phyloP scores from a whole-genome alignment of 176 grass and related monocot species.

The Triticum timopheevii region DNA sequence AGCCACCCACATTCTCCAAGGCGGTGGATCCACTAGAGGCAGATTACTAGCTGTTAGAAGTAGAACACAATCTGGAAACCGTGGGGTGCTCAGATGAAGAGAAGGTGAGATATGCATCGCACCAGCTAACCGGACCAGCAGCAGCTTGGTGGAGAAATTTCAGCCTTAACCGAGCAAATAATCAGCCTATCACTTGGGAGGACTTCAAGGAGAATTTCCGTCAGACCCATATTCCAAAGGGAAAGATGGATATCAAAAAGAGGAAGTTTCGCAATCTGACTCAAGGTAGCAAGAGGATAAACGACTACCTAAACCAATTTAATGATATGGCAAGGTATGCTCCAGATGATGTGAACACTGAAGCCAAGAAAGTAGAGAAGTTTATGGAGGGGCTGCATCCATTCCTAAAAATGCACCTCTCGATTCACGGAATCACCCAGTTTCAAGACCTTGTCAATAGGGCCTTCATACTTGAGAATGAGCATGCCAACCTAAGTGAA shows the following conservation, averaged over 20 bases:
- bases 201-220: not conserved
- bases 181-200: not conserved
- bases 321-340: not conserved
- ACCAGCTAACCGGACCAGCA: not conserved
- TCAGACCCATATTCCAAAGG: not conserved
- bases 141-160: not conserved
- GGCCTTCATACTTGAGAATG: too few species aligned
- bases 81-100: not conserved
- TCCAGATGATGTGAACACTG: too few species aligned
- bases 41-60: not conserved
- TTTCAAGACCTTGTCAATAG: not conserved
- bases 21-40: not conserved
- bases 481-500: too few species aligned
- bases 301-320: not conserved
- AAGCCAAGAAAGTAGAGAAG: not conserved
- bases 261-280: not conserved
- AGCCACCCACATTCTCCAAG: too few species aligned
- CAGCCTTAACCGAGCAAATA: not conserved
- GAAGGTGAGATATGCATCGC: not conserved
- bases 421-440: not conserved
- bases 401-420: not conserved
- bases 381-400: not conserved
- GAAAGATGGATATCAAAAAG: not conserved
- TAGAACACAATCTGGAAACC: not conserved
- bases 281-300: not conserved